Conservation (phyloP, 2,329 filamentous ascomycete species). For the Geosmithia flava region DNA sequence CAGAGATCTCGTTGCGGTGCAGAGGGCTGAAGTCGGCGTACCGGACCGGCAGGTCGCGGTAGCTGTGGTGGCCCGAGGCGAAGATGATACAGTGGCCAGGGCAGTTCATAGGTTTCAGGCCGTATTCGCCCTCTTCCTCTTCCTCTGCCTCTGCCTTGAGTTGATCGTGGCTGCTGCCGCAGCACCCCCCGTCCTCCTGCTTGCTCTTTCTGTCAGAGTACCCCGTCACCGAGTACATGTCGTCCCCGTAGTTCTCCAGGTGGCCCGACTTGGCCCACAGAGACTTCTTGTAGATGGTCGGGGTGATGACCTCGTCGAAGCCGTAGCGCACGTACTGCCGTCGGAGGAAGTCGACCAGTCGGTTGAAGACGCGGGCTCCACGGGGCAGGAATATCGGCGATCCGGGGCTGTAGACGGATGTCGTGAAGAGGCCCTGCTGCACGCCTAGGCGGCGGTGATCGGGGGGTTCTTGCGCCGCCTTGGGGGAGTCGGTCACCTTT, state of each 20-base stretch:
- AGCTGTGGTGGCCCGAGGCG: conserved; percentile 58
- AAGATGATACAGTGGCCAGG: conserved; percentile 82
- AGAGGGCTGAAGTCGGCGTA: conserved; percentile 80
- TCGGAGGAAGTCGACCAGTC: conserved; percentile 68
- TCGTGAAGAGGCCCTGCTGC: conserved; percentile 67
- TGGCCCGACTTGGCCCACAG: conserved; percentile 81
- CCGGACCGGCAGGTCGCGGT: conserved; percentile 69
- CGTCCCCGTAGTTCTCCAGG: conserved; percentile 79
- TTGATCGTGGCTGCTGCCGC: conserved; percentile 9
- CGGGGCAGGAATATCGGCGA: conserved; percentile 77
- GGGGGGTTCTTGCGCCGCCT: conserved; percentile 16
- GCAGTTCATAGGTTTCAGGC: conserved; percentile 88
- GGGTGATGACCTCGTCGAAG: conserved; percentile 80
- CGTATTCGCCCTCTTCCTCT: conserved; percentile 59
- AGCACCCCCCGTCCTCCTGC: conserved; percentile 10
- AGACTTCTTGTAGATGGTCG: conserved; percentile 81
- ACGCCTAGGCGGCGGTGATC: conserved; percentile 50
- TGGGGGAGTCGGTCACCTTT: neutral
- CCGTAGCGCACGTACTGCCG: conserved; percentile 76
- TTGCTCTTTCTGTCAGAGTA: conserved; percentile 16
- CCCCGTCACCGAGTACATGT: conserved; percentile 76
- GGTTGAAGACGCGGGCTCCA: conserved; percentile 73
- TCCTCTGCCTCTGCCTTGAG: conserved; percentile 7
- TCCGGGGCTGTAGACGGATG: conserved; percentile 68
- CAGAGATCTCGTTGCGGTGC: conserved; percentile 78